Base-by-base conservation (phyloP, 2,329 filamentous ascomycete species). In the Ambrosiella xylebori region DNA sequence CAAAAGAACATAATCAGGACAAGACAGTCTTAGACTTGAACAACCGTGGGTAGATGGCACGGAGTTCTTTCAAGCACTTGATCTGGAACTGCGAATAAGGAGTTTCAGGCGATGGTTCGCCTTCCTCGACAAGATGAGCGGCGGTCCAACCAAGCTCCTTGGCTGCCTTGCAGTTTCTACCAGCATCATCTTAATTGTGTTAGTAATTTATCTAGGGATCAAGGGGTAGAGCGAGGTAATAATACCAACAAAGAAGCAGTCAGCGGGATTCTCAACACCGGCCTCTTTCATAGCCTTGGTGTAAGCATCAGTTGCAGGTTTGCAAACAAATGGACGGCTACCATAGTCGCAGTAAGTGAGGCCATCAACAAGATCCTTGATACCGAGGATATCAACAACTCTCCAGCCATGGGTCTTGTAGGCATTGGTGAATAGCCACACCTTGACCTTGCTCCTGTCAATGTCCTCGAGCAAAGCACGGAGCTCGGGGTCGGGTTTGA, bases 381-480 rank as follows among this genome's bases (percentile, higher is more conserved):
- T 75, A 1, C 79, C 83, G 1, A 98, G 75, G 17, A 98, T 73
- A 61, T 77, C 81, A 11, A 96, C 81, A 0, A 98, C 93, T 47
- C 89, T 74, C 66, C 80, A 83, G 38, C 82, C 93, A 66, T 98
- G 93, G 39, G 77, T 97, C 63, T 94, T 74, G 66, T 98, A 96
- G 19, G 94, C 93, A 66, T 98, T 98, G 1, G 94, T 98, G 65
- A 98, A 85, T 1, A 98, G 80, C 93, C 94, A 98, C 37, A 89
- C 74, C 62, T 82, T 88, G 62, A 96, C 86, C 68, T 94, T 94
- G 65, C 74, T 79, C 60, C 71, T 84, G 70, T 98, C 90, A 57
- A 98, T 82, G 63, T 90, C 86, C 68, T 85, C 75, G 5, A 98
- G 80, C 51, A 98, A 71, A 65, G 78, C 75, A 54, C 88, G 83